Percentiles rank a stretch among this genome's conserved stretches.
phyloP scores from a whole-genome alignment of 768 basidiomycete genomes.

The Hydnum rufescens region DNA sequence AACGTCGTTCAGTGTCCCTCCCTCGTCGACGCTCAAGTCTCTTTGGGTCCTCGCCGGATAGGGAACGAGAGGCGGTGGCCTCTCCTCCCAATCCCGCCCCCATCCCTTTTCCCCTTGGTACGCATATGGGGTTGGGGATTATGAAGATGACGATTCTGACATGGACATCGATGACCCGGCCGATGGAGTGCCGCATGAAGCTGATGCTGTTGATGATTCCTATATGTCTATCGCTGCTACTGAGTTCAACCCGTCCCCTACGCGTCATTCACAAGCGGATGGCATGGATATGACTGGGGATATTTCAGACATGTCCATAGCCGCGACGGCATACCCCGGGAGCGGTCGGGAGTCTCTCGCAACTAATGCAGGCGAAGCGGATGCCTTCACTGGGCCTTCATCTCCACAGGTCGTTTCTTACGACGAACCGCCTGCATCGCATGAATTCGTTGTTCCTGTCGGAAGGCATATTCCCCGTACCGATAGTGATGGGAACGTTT shows the following conservation, averaged over 20 bases:
- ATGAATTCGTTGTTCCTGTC: not conserved
- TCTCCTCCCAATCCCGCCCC: not conserved
- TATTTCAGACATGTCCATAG: not conserved
- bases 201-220: not conserved
- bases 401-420: not conserved
- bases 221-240: not conserved
- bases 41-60: not conserved
- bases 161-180: not conserved
- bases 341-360: not conserved
- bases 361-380: not conserved
- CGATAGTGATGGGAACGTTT: not conserved
- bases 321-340: not conserved
- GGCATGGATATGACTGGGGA: not conserved
- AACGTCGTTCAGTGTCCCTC: not conserved
- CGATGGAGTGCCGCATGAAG: not conserved
- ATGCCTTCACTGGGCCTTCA: too few relatives aligned
- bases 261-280: not conserved
- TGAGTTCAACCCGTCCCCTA: not conserved
- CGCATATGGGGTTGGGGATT: not conserved
- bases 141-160: not conserved
- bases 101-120: not conserved
- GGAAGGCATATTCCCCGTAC: not conserved
- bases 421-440: not conserved
- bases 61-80: not conserved
- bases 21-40: not conserved